These are phyloP conservation scores for Solanum phureja DNA, from an alignment of 257 asterid genomes.

Conservation along the genomic window DNA sequence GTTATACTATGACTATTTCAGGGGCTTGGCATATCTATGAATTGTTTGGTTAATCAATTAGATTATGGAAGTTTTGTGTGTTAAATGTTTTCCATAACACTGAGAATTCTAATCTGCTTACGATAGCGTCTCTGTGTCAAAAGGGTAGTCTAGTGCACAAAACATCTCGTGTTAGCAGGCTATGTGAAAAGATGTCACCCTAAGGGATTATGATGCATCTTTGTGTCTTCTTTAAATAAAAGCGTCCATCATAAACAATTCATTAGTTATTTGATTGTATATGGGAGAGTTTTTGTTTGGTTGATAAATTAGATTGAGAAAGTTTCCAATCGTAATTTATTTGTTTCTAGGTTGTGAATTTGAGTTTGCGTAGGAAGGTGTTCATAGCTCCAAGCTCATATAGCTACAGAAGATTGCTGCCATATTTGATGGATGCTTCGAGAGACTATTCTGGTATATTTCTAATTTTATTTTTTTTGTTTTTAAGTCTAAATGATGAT, in stretches of 20 bases:
- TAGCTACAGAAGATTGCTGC: conserved; percentile 73
- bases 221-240: neutral
- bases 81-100: neutral
- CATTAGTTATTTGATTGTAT: neutral
- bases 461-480: neutral
- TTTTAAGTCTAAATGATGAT: neutral
- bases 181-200: neutral
- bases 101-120: neutral
- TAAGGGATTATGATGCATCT: neutral
- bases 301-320: neutral
- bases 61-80: neutral
- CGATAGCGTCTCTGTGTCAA: neutral
- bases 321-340: neutral
- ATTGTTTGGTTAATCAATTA: neutral
- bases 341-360: conserved; percentile 25
- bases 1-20: neutral
- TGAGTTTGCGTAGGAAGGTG: conserved; percentile 26
- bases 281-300: neutral
- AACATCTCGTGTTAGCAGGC: neutral
- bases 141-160: neutral
- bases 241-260: neutral
- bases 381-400: conserved; percentile 50
- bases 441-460: conserved; percentile 42
- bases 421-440: conserved; percentile 40
- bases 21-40: neutral